Base-by-base conservation (phyloP, 805 yeast genomes). In the Jamesozyma lodderae region DNA sequence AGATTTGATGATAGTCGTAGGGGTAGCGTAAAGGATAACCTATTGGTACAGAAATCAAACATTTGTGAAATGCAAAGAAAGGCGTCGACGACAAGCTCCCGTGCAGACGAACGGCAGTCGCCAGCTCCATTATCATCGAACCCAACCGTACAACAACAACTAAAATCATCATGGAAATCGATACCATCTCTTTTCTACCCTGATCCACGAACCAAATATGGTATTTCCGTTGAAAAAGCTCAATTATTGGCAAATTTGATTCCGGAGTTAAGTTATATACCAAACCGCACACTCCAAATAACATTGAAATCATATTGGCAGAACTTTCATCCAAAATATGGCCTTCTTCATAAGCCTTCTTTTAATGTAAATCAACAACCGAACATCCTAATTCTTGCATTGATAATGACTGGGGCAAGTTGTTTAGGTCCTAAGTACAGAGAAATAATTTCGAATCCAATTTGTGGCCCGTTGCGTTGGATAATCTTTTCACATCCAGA, bases 401-500 rank as follows among this genome's bases (percentile, higher is more conserved):
- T 79, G 77, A 65, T 77, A 1, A 57, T 75, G 57, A 63, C 73
- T 17, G 83, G 82, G 6, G 70, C 77, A 14, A 64, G 66, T 43
- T 68, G 66, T 43, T 44, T 64, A 16, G 54, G 61, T 11, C 42
- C 61, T 23, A 43, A 56, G 3, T 48, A 44, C 31, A 43, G 53
- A 20, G 42, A 45, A 37, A 43, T 42, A 4, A 45, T 52, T 7
- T 40, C 56, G 17, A 67, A 63, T 41, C 41, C 60, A 27, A 66
- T 66, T 27, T 62, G 67, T 26, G 59, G 55, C 3, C 69, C 94
- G 0, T 59, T 85, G 21, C 62, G 95, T 37, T 81, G 79, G 72
- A 61, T 72, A 22, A 68, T 86, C 3, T 85, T 85, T 52, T 73
- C 81, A 27, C 73, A 79, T 34, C 75, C 76, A 6, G 82, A 77